Evolutionary conservation across 768 basidiomycete species (phyloP).

Genomic region (Trametes gibbosa): DNA sequence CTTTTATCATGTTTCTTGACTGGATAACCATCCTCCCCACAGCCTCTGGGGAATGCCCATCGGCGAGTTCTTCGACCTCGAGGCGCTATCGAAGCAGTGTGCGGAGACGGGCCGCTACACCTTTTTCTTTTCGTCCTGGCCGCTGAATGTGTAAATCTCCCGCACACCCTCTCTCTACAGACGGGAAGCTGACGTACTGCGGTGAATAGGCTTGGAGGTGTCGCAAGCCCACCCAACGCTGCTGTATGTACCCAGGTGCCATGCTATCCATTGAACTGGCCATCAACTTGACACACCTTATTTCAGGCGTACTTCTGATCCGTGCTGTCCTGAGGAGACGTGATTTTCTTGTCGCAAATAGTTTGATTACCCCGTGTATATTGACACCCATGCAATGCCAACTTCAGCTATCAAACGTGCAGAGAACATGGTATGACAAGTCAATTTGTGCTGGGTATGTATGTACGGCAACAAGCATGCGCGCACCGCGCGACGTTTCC

Average conservation of each 20-base stretch:
- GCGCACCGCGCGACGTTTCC: neutral
- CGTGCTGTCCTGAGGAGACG: neutral
- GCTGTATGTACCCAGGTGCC: conserved; percentile 43
- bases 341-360: neutral
- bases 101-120: conserved; percentile 59
- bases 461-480: neutral
- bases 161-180: neutral
- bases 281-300: neutral
- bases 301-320: conserved; percentile 27
- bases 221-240: conserved; percentile 70
- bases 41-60: conserved; percentile 77
- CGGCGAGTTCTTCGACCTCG: conserved; percentile 75
- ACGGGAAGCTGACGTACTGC: conserved; percentile 2
- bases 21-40: neutral
- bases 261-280: neutral
- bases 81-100: conserved; percentile 55
- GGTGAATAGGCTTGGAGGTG: conserved; percentile 53
- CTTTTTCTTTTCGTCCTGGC: conserved; percentile 78
- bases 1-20: neutral
- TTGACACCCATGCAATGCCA: no score
- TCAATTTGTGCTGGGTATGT: neutral
- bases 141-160: conserved; percentile 59
- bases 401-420: no score
- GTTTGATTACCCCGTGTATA: neutral
- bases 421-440: neutral